Conservation (phyloP, 495 filamentous ascomycete species). For the Thermochaetoides thermophila region DNA sequence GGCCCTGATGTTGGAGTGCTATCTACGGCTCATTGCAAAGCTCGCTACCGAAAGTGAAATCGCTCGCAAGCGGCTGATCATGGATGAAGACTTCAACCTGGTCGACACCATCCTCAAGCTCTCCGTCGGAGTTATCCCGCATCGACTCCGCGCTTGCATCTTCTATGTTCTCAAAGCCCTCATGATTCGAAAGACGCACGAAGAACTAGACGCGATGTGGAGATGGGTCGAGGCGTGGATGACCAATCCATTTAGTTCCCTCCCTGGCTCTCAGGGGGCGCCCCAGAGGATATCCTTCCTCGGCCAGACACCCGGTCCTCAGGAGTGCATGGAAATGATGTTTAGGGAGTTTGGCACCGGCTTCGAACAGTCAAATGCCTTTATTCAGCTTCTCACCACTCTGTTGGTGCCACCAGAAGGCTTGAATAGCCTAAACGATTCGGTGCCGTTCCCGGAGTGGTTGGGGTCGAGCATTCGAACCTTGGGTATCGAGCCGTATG, state of each 20-base stretch:
- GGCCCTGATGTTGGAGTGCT: conserved; percentile 82
- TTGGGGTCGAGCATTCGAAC: conserved; percentile 67
- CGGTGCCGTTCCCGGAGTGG: conserved; percentile 73
- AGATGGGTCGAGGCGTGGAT: conserved; percentile 55
- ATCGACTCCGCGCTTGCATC: conserved; percentile 59
- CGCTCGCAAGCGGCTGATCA: conserved; percentile 54
- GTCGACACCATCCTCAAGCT: conserved; percentile 53
- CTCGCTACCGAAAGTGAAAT: conserved; percentile 50
- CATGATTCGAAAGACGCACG: conserved; percentile 46
- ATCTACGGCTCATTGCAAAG: conserved; percentile 73
- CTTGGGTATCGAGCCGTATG: conserved; percentile 78
- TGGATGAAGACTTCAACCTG: conserved; percentile 46
- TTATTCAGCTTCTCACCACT: conserved; percentile 55
- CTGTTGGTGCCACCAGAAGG: conserved; percentile 49
- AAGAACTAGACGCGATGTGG: conserved; percentile 54
- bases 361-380: conserved; percentile 70
- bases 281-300: conserved; percentile 20
- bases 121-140: conserved; percentile 51
- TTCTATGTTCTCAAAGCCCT: conserved; percentile 56
- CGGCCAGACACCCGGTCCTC: conserved; percentile 25
- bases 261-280: conserved; percentile 21
- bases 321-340: conserved; percentile 36
- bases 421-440: conserved; percentile 46
- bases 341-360: conserved; percentile 47
- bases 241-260: too few species aligned